Evolutionary conservation across 2,329 filamentous ascomycete species (phyloP), one percentile per base, ranked within the genome.

Genomic region (Fusarium brevicatenulatum): DNA sequence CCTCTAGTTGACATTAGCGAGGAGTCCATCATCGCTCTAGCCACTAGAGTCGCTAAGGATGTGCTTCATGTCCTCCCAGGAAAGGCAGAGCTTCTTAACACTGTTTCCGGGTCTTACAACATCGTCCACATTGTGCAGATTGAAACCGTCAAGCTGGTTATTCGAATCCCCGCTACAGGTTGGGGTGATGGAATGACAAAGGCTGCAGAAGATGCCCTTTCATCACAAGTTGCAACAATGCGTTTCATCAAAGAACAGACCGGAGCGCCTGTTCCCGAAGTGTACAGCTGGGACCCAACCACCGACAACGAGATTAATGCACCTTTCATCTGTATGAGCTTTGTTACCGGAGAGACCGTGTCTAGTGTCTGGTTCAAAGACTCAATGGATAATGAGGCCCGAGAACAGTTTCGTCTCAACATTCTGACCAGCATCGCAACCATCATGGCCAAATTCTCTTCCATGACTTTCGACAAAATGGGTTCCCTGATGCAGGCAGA

Each of bases 161-260:
- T 70, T 16, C 57, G 61, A 32, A 49, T 66, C 18, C 68, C 68
- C 23, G 62, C 56, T 15, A 59, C 53, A 16, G 68, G 68, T 9
- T 70, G 59, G 65, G 65, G 65, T 13, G 42, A 23, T 11, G 61
- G 66, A 37, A 69, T 70, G 65, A 69, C 65, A 54, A 63, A 57
- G n/a, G 28, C n/a, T 15, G 68, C 66, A 7, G 55, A 52, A 56
- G 55, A 57, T 25, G 66, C 66, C 16, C 58, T 71, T 44, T 53
- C 60, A 36, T 71, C 68, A 19, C 61, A 71, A 43, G 66, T 42
- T 19, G 42, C 50, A 25, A 59, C 56, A 28, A 71, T 70, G 52
- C 52, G 61, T 21, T 54, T 66, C 40, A 47, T 68, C 34, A 39
- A 50, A 46, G 25, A 52, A 28, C 32, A 65, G 11, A 63, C 57